Evolutionary conservation across 2,329 filamentous ascomycete genomes (phyloP), one percentile per base, ranked within the genome.

Genomic region (Penicillium sp.): DNA sequence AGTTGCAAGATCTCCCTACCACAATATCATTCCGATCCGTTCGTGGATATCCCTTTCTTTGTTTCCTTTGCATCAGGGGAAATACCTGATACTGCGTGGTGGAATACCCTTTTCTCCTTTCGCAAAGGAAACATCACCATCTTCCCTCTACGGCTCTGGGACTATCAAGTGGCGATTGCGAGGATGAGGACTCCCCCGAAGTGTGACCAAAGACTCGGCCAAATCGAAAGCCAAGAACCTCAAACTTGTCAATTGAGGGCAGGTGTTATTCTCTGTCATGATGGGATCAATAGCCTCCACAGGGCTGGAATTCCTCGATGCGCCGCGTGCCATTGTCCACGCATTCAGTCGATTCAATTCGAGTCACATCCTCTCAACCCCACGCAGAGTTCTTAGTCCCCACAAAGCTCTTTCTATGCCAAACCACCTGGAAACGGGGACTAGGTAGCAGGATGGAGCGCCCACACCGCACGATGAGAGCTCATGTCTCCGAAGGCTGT

Each of bases 1-100:
- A 45, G 53, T 57, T 54, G 42, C 46, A 57, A 45, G 33, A 38
- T 19, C 62, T 68, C 63, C 60, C 55, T 64, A 59, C 52, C 61
- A 62, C 58, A 63, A 63, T 68, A 70, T 71, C 64, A 67, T 67
- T 67, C 62, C 52, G 58, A 63, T 53, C 37, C 33, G 58, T 65
- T 65, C 66, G 60, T 62, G 60, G 64, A 59, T 65, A 51, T 49
- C 62, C 49, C 59, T 58, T 55, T 33, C 38, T 35, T 48, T 54
- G 35, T 48, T 28, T 59, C 19, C 37, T 16, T 19, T 38, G 26
- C 40, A 19, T 54, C 16, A n/a, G 3, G 13, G 52, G 38, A n/a
- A 55, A 5, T 38, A 19, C 33, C 38, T 35, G 11, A 16, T 14
- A n/a, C 22, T 19, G 10, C 8, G 28, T n/a, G 8, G n/a, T 33